Evolutionary conservation across 1,284 basidiomycete genomes (phyloP), one percentile per base, ranked within the genome.

Genomic region (Naganishia cerealis): DNA sequence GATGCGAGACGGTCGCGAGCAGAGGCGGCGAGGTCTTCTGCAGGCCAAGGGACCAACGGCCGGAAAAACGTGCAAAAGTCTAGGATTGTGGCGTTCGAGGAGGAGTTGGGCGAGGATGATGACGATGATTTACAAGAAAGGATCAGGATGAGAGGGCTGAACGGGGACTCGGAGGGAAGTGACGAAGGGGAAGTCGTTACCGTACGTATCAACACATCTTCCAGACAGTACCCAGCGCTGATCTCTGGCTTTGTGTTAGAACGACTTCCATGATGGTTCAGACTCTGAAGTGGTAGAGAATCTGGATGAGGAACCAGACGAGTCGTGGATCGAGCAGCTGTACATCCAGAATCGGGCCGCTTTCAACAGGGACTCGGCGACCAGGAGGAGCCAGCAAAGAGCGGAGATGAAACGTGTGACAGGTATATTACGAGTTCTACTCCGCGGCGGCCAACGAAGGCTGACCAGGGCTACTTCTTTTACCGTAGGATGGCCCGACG

Each of bases 351-450:
- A 90, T 78, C 86, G 87, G 9, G 86, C 85, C 59, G 74, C 90
- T 26, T 94, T 94, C 75, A 86, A 88, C 38, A 82, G 90, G n/a
- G 90, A 92, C 77, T 84, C 84, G 0, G 81, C 82, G 52, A 93
- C 91, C 16, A 80, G 90, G 61, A 82, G 88, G 62, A 85, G 87
- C 66, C 87, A 88, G 73, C 83, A 83, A 0, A 82, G 92, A 40
- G 82, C 81, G 7, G 86, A 88, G 61, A 81, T 94, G 69, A 86
- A 85, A 73, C 82, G 84, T 24, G 84, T 85, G 71, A 92, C 90
- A 46, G 87, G 87, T 84, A 74, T 74, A 74, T 70, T 72, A 58
- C 24, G 57, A 26, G 66, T 18, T n/a, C 39, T 54, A n/a, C 65
- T n/a, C 26, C 15, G 42, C 18, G 21, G n/a, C 3, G n/a, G 61